A percentile compares a stretch with the other conserved stretches of the same genome.
These are phyloP conservation scores for Lecanicillium sp. DNA, from an alignment of 2,329 filamentous ascomycete genomes.

Conservation along the genomic window DNA sequence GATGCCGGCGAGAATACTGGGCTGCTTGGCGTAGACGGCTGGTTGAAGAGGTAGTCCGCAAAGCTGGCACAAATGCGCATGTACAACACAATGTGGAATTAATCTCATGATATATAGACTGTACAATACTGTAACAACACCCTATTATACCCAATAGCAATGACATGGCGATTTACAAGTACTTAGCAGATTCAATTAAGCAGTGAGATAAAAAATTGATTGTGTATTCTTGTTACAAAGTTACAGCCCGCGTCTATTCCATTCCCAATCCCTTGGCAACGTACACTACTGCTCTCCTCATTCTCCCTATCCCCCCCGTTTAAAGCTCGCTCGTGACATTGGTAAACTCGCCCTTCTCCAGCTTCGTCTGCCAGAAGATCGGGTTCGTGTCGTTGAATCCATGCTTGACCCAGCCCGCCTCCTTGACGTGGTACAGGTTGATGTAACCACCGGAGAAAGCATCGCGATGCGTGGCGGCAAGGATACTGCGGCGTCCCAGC, in stretches of 20 bases:
- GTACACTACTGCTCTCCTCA: slow-evolving; percentile 1
- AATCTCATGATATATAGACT: slow-evolving; percentile 12
- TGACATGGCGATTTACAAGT: background rate
- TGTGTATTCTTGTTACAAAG: slow-evolving; percentile 13
- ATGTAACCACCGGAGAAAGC: slow-evolving; percentile 98
- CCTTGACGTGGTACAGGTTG: slow-evolving; percentile 98
- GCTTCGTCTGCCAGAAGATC: slow-evolving; percentile 99
- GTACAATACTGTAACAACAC: slow-evolving; percentile 1
- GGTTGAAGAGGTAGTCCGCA: slow-evolving; percentile 25
- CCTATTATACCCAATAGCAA: too few species aligned
- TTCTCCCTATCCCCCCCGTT: slow-evolving; percentile 21
- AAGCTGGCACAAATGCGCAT: background rate
- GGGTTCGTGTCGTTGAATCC: slow-evolving; percentile 98
- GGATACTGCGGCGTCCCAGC: slow-evolving; percentile 83
- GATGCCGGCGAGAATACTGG: slow-evolving; percentile 48
- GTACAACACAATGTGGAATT: background rate
- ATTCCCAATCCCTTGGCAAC: background rate
- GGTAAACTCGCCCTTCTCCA: slow-evolving; percentile 96
- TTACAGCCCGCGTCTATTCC: slow-evolving; percentile 1
- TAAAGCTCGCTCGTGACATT: slow-evolving; percentile 78
- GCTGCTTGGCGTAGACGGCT: slow-evolving; percentile 53
- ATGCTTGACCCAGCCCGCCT: slow-evolving; percentile 97
- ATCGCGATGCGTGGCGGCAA: slow-evolving; percentile 93
- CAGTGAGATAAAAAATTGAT: background rate
- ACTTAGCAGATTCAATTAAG: too few species aligned